Base-by-base conservation (phyloP, 331 rosid genomes). In the Spiraea crenata region DNA sequence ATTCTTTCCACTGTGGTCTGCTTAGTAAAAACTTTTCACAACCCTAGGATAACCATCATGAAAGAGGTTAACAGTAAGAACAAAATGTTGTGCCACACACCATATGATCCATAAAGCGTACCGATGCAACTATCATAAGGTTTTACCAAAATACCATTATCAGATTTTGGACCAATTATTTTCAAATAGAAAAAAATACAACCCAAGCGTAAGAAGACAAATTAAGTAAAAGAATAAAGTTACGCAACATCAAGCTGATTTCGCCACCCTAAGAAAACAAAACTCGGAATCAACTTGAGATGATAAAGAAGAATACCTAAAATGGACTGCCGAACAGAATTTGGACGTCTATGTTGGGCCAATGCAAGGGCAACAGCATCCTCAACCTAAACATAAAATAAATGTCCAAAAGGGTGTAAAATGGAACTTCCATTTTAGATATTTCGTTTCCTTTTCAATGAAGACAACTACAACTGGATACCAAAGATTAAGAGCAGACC, bases 341-440 rank as follows among this genome's bases (percentile, higher is more conserved):
- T 85, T 35, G 91, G 83, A 44, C 92, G 89, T 72, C 92, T 84
- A 48, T 81, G 88, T 54, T 84, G 93, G 73, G 98, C 87, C 75
- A 89, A 76, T 47, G 98, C 96, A 72, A 95, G 92, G 44, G 76
- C 89, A 60, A 90, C 86, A 58, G 98, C 98, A 84, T 95, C 96
- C 86, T 95, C 99, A 76, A 95, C 96, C 99, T 91, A 67, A 57
- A 85, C 67, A 77, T 49, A 44, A 65, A 48, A 62, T 46, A 50
- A 54, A 20, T 17, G 42, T 60, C 37, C 69, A 51, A 78, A 50
- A 47, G 11, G n/a, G 4, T 58, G 49, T 11, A 35, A 47, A n/a
- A 64, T 3, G 3, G 48, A 37, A 51, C 37, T n/a, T 35, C 25
- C 46, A 19, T 48, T 7, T 25, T 25, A 0, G 31, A 45, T 39